Conservation (phyloP, 2,329 filamentous ascomycete species). For the Alternaria sp. region DNA sequence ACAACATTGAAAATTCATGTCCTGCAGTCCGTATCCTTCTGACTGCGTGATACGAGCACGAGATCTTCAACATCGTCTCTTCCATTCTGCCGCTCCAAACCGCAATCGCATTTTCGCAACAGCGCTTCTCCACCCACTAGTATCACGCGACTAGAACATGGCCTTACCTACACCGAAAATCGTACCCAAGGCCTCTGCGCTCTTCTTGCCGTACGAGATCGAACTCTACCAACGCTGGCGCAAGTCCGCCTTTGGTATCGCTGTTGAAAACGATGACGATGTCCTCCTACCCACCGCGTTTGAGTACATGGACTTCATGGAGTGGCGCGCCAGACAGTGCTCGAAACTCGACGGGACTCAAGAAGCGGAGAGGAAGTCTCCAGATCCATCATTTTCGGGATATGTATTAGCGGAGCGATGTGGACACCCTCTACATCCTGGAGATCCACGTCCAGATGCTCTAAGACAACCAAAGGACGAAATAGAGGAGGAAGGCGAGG, state of each 20-base stretch:
- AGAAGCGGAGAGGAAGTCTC: not conserved
- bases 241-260: not conserved
- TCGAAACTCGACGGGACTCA: not conserved
- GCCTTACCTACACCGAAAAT: no score
- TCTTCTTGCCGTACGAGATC: not conserved
- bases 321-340: slow-evolving; percentile 6
- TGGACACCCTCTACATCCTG: slow-evolving; percentile 8
- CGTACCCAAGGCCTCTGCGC: not conserved
- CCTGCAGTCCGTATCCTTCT: not conserved
- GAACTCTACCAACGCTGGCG: slow-evolving; percentile 1
- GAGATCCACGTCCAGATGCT: not conserved
- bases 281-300: slow-evolving; percentile 7
- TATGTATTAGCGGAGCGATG: not conserved
- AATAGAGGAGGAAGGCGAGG: not conserved
- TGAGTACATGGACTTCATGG: slow-evolving; percentile 10
- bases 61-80: not conserved
- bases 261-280: not conserved
- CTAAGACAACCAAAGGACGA: not conserved
- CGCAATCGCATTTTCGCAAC: not conserved
- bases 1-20: not conserved
- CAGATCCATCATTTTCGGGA: not conserved
- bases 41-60: not conserved
- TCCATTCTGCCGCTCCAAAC: not conserved
- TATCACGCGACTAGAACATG: no score
- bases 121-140: no score